A percentile compares a stretch with the other conserved stretches of the same genome.
Evolutionary conservation across 2,329 filamentous ascomycete species (phyloP).

Genomic region (Trichoderma harzianum): DNA sequence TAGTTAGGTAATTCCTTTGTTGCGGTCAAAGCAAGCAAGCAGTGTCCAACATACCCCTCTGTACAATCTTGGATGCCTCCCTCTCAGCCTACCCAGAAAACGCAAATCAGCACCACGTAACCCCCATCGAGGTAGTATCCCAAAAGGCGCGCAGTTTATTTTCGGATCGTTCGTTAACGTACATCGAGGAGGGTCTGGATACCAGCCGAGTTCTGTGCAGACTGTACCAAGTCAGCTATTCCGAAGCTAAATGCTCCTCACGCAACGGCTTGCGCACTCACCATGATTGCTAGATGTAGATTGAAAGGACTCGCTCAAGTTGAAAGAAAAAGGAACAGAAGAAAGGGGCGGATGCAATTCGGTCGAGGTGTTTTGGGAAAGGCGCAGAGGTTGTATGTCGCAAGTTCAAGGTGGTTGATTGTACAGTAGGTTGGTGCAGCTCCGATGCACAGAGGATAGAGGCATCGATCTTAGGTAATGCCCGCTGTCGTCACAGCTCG

Average conservation of each 20-base stretch:
- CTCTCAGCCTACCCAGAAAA: slow-evolving; percentile 73
- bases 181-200: slow-evolving; percentile 99
- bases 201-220: slow-evolving; percentile 95
- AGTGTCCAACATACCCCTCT: slow-evolving; percentile 67
- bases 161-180: slow-evolving; percentile 37
- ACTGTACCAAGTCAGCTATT: slow-evolving; percentile 50
- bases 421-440: background rate
- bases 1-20: background rate
- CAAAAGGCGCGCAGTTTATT: background rate
- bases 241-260: background rate
- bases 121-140: background rate
- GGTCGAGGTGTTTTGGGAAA: background rate
- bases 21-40: background rate
- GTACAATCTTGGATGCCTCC: slow-evolving; percentile 98
- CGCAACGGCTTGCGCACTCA: background rate
- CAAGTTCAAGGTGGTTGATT: background rate
- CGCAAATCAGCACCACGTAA: slow-evolving; percentile 7
- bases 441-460: background rate
- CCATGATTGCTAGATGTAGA: background rate
- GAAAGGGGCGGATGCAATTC: background rate
- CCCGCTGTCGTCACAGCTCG: slow-evolving; percentile 18
- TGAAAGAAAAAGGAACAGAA: background rate
- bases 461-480: slow-evolving; percentile 13
- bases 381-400: background rate
- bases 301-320: background rate